phyloP scores from a whole-genome alignment of 306 rosid genomes.

The Rubus idaeus region DNA sequence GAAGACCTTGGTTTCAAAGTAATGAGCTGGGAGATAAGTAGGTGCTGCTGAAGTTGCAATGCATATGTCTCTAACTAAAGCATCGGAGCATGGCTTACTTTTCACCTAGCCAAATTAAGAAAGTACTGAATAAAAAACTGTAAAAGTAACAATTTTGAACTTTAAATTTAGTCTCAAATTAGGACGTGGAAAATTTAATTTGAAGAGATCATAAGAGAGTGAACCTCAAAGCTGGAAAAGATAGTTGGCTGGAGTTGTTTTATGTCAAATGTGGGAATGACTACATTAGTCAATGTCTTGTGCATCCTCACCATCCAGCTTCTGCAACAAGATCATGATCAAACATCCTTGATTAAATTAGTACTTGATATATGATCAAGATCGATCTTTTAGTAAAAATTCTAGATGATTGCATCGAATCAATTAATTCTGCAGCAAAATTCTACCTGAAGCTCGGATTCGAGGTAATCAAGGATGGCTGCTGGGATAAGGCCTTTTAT shows the following conservation, averaged over 20 bases:
- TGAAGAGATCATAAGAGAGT: background rate
- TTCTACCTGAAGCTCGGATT: constrained; percentile 64
- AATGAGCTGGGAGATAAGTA: constrained; percentile 65
- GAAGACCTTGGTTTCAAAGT: constrained; percentile 40
- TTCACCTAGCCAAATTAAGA: constrained; percentile 31
- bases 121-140: background rate
- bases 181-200: too few relatives aligned
- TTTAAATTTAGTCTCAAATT: background rate
- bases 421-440: too few relatives aligned
- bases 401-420: too few relatives aligned
- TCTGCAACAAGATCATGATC: constrained; percentile 36
- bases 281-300: constrained; percentile 48
- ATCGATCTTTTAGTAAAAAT: background rate
- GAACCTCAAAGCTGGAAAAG: constrained; percentile 53
- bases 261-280: constrained; percentile 29
- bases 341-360: background rate
- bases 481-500: constrained; percentile 77
- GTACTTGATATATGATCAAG: background rate
- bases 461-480: constrained; percentile 53
- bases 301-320: constrained; percentile 54
- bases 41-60: constrained; percentile 72
- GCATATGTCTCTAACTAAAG: constrained; percentile 50
- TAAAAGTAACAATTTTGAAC: background rate
- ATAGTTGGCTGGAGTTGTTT: constrained; percentile 43
- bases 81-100: constrained; percentile 30